Base-by-base conservation (phyloP, 1,139 yeast species). In the Suhomyces atakaporum region DNA sequence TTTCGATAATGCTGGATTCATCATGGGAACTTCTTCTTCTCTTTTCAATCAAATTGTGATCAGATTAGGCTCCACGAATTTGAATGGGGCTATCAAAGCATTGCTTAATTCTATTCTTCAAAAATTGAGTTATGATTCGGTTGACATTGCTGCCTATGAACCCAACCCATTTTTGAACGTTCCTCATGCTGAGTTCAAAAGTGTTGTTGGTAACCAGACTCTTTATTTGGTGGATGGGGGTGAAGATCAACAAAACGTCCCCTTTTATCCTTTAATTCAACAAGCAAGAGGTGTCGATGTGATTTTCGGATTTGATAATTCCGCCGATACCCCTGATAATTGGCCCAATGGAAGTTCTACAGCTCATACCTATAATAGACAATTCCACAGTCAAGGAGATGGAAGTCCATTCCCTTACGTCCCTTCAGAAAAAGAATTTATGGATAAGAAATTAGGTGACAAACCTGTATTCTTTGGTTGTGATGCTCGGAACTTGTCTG, bases 191-290 rank as follows among this genome's bases (percentile, higher is more conserved):
- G 43, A 40, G 4, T 43, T 41, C 18, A 51, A 51, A 10, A 47
- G 50, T 34, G 58, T 71, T 39, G 44, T 59, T 34, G 37, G 50
- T 35, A 54, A 58, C 50, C 69, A 73, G 5, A 64, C 75, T 3
- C 68, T 89, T 29, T 76, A 63, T 52, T 69, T 88, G 42, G 90
- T 81, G n/a, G 97, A 89, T 56, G 96, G 96, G 42, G 96, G 96
- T 46, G 90, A 84, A 59, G 96, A 86, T 61, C 61, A 58, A 10
- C 92, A 88, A 56, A 84, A 84, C 49, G 71, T 89, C 20, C 97
- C 97, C 7, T 63, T 87, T 30, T 69, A 75, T 42, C 96, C 97
- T 15, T 68, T 88, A 49, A 59, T 88, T 31, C 92, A 84, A 59
- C 75, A 78, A 8, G 74, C 73, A 30, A 76, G 97, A 54, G 66